Percentiles rank a stretch among this genome's conserved stretches.
These are phyloP conservation scores for Smittium culicis DNA, from an alignment of 371 early-diverging fungal genomes.

Conservation along the genomic window DNA sequence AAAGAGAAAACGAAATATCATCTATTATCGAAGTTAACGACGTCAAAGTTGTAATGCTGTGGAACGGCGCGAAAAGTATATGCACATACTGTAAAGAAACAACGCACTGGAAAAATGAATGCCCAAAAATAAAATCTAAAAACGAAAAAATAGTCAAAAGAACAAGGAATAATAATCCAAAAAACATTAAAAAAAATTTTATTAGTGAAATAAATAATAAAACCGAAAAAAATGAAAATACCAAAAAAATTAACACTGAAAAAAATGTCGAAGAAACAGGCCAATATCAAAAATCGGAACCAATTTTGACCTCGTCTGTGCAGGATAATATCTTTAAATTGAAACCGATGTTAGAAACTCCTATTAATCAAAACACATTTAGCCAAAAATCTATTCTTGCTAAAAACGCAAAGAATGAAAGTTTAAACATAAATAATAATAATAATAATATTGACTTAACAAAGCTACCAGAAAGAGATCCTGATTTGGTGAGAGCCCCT, in stretches of 20 bases:
- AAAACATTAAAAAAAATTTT: background rate
- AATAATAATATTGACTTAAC: no score
- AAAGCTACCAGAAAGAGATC: background rate
- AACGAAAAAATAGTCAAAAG: background rate
- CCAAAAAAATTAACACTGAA: no score
- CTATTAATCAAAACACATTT: background rate
- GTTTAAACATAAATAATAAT: no score
- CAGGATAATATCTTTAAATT: no score
- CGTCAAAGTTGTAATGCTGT: background rate
- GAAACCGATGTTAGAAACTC: no score
- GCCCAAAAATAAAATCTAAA: background rate
- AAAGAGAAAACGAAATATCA: background rate
- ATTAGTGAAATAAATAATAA: background rate
- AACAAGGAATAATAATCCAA: background rate
- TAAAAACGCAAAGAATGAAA: background rate
- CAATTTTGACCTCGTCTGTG: no score
- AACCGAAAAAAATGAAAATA: background rate
- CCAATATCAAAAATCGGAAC: no score
- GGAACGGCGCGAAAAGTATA: background rate
- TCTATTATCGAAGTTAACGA: background rate
- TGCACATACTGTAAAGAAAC: constrained; percentile 1
- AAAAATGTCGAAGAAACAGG: no score
- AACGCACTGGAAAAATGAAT: background rate
- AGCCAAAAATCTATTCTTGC: no score
- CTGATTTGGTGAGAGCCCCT: background rate